These are phyloP conservation scores for Phytopythium litorale DNA, from an alignment of 352 stramenopile genomes.

Conservation along the genomic window DNA sequence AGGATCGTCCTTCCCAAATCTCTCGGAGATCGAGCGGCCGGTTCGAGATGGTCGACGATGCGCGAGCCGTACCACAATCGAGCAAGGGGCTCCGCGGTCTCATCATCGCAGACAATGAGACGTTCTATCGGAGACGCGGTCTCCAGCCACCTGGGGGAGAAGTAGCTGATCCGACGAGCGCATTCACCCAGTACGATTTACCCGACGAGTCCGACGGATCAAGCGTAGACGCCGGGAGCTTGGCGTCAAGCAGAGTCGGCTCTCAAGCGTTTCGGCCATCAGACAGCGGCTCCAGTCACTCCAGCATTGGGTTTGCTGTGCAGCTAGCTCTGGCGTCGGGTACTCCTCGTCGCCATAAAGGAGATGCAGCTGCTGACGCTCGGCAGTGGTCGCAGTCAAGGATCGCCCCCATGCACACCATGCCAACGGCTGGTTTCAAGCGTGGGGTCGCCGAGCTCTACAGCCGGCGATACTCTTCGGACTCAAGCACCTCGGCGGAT, in stretches of 20 bases:
- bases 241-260: background rate
- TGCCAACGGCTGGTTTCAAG: background rate
- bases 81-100: background rate
- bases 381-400: background rate
- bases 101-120: background rate
- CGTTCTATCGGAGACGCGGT: background rate
- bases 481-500: conserved; percentile 44
- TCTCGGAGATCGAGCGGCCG: background rate
- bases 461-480: conserved; percentile 20
- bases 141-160: background rate
- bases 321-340: conserved; percentile 35
- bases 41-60: background rate
- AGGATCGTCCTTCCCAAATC: too few species aligned
- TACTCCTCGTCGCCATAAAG: conserved; percentile 15
- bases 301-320: conserved; percentile 44
- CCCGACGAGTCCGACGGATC: background rate
- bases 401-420: background rate
- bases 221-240: background rate
- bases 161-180: background rate
- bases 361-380: background rate
- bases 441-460: background rate
- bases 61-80: too few species aligned
- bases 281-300: conserved; percentile 32
- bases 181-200: background rate
- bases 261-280: conserved; percentile 7